Evolutionary conservation across 2,329 filamentous ascomycete genomes (phyloP).

Genomic region (Pyrenochaeta sp.): DNA sequence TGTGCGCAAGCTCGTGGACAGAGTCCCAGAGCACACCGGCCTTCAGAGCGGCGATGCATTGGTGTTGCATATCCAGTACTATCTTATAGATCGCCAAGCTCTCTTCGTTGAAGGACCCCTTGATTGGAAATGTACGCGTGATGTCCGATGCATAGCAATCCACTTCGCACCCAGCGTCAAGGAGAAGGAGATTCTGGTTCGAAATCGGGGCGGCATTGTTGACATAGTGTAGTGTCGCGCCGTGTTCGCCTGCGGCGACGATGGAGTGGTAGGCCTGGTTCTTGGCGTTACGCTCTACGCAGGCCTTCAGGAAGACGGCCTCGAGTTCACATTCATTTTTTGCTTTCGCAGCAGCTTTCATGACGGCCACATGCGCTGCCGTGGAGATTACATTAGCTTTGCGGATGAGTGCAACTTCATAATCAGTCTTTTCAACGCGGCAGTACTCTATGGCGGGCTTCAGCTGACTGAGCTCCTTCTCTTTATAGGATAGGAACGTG

Average conservation of each 20-base stretch:
- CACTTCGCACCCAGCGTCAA: slow-evolving; percentile 77
- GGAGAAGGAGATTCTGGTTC: slow-evolving; percentile 78
- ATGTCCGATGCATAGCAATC: slow-evolving; percentile 65
- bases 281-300: slow-evolving; percentile 76
- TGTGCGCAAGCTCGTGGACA: slow-evolving; percentile 81
- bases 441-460: slow-evolving; percentile 78
- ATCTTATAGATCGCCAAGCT: slow-evolving; percentile 73
- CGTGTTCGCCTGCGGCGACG: slow-evolving; percentile 79
- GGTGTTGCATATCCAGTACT: slow-evolving; percentile 85
- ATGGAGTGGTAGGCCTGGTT: slow-evolving; percentile 91
- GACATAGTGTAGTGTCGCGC: slow-evolving; percentile 87
- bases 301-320: slow-evolving; percentile 78
- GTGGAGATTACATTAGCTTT: slow-evolving; percentile 83
- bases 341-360: slow-evolving; percentile 68
- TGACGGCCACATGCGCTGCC: slow-evolving; percentile 76
- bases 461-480: slow-evolving; percentile 65
- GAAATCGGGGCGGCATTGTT: slow-evolving; percentile 54
- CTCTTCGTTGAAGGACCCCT: slow-evolving; percentile 59
- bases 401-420: slow-evolving; percentile 83
- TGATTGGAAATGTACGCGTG: slow-evolving; percentile 87
- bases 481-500: slow-evolving; percentile 74
- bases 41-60: slow-evolving; percentile 76
- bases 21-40: slow-evolving; percentile 82
- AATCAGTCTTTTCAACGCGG: slow-evolving; percentile 83
- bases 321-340: slow-evolving; percentile 85